Conservation (phyloP, 768 basidiomycete species). For the Pleurotus ostreatus region DNA sequence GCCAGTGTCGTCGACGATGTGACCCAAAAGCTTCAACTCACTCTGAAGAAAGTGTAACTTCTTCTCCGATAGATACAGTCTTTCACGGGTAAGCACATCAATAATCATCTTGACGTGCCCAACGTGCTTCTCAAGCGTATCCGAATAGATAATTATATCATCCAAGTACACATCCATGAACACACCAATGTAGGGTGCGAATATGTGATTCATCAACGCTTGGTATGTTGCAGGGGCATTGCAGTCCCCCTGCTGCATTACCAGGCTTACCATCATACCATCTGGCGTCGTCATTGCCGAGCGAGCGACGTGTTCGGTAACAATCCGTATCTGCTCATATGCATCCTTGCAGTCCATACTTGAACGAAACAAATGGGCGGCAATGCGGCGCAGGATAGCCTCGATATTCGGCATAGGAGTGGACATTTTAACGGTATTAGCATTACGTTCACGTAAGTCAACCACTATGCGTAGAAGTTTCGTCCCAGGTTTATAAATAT, state of each 20-base stretch:
- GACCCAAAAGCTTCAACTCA: too few relatives aligned
- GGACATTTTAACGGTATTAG: too few relatives aligned
- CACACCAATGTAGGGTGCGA: slow-evolving; percentile 1
- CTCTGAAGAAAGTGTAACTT: too few relatives aligned
- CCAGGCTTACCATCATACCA: slow-evolving; percentile 31
- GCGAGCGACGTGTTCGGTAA: slow-evolving; percentile 19
- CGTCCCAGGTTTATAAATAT: slow-evolving; percentile 3
- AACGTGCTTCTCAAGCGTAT: slow-evolving; percentile 28
- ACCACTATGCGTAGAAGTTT: too few relatives aligned
- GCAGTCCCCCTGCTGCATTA: slow-evolving; percentile 23
- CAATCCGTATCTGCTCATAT: slow-evolving; percentile 36
- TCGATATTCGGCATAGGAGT: too few relatives aligned
- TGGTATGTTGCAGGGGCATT: too few relatives aligned
- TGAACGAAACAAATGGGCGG: too few relatives aligned
- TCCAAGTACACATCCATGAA: slow-evolving; percentile 13
- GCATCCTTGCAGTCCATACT: slow-evolving; percentile 29
- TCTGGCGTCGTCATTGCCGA: slow-evolving; percentile 26
- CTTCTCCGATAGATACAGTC: slow-evolving; percentile 27
- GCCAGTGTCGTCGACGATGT: too few relatives aligned
- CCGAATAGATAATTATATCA: slow-evolving; percentile 15
- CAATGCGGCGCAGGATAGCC: too few relatives aligned
- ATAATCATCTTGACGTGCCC: slow-evolving; percentile 25
- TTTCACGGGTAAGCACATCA: slow-evolving; percentile 24
- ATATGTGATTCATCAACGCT: not conserved
- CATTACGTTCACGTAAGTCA: too few relatives aligned